Conservation (phyloP, 2,329 filamentous ascomycete species). For the Scedosporium boydii region DNA sequence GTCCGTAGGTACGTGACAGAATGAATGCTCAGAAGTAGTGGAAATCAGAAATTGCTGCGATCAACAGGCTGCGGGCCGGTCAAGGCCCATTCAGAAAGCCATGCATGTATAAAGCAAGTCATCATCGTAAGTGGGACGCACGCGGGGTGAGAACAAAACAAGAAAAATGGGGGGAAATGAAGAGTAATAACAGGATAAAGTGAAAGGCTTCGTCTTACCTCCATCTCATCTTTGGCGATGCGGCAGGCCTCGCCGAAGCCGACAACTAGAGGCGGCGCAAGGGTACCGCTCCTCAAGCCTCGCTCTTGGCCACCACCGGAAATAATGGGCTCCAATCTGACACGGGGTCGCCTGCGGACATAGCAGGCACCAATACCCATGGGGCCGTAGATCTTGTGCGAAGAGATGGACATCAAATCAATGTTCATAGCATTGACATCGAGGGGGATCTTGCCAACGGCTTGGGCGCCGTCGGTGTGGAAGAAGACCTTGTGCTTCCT, state of each 20-base stretch:
- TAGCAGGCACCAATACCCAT: conserved; percentile 97
- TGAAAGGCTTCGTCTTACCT: conserved; percentile 49
- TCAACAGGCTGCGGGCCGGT: conserved; percentile 48
- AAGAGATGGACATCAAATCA: conserved; percentile 97
- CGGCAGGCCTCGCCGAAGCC: conserved; percentile 95
- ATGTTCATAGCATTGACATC: conserved; percentile 98
- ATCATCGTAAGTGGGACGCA: conserved; percentile 43
- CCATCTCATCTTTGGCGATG: conserved; percentile 81
- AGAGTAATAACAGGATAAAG: conserved; percentile 13
- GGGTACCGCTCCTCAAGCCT: conserved; percentile 85
- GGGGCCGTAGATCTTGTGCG: conserved; percentile 96
- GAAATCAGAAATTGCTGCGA: conserved; percentile 57
- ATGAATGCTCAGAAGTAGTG: background rate
- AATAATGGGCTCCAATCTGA: conserved; percentile 92
- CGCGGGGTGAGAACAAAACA: conserved; percentile 9
- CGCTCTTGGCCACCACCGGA: conserved; percentile 93
- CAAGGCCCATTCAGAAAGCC: conserved; percentile 74
- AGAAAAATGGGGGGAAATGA: conserved; percentile 7
- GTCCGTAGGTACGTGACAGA: background rate
- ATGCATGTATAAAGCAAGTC: conserved; percentile 80
- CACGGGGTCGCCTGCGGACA: conserved; percentile 81
- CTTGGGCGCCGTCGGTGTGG: conserved; percentile 93
- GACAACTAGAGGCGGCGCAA: conserved; percentile 79
- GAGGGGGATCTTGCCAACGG: conserved; percentile 95
- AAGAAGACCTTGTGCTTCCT: conserved; percentile 92